These are phyloP conservation scores for Phanerodontia chrysosporium DNA, from an alignment of 768 basidiomycete species.

Conservation along the genomic window DNA sequence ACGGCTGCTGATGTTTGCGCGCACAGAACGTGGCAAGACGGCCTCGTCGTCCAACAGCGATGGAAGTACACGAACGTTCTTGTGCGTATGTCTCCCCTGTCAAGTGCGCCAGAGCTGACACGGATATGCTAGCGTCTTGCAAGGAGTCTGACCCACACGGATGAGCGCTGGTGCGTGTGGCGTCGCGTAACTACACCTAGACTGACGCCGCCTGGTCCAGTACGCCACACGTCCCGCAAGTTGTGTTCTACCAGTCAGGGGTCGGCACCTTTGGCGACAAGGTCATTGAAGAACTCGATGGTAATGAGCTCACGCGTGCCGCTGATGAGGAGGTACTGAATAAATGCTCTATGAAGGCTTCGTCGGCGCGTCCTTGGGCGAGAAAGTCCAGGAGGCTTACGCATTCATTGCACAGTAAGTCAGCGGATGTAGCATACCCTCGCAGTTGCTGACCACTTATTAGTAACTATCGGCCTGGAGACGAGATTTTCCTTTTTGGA, in stretches of 20 bases:
- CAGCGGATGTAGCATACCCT: no score
- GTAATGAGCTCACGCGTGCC: no score
- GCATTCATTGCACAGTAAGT: constrained; percentile 79
- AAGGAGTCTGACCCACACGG: constrained; percentile 26
- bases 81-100: constrained; percentile 14
- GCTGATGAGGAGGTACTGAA: not conserved
- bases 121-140: constrained; percentile 24
- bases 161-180: constrained; percentile 24
- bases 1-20: not conserved
- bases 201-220: not conserved
- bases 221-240: constrained; percentile 23
- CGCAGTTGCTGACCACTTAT: no score
- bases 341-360: constrained; percentile 39
- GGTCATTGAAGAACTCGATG: constrained; percentile 59
- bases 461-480: constrained; percentile 69
- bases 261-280: constrained; percentile 54
- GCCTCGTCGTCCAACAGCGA: constrained; percentile 22
- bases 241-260: constrained; percentile 30
- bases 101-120: not conserved
- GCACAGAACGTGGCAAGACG: constrained; percentile 71
- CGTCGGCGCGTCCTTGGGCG: constrained; percentile 58
- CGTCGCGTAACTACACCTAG: not conserved
- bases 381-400: constrained; percentile 76
- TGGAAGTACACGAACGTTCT: constrained; percentile 32
- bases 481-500: constrained; percentile 72